phyloP scores from a whole-genome alignment of 257 asterid species.

The Nicotiana noctiflora region DNA sequence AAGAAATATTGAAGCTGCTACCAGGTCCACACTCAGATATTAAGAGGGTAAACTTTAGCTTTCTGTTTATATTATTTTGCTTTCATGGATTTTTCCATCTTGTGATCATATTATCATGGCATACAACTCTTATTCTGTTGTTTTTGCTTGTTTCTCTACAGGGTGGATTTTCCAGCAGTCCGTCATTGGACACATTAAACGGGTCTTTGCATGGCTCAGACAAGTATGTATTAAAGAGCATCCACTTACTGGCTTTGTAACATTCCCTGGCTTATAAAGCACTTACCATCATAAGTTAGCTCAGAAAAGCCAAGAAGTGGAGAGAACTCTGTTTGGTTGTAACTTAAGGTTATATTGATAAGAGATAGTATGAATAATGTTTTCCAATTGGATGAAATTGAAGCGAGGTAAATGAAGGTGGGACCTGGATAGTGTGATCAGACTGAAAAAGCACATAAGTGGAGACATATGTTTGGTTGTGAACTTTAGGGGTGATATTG shows the following conservation, averaged over 20 bases:
- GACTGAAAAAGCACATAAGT: neutral
- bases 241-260: neutral
- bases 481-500: neutral
- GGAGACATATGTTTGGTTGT: neutral
- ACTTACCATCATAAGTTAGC: neutral
- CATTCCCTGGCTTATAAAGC: neutral
- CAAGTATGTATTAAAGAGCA: constrained; percentile 37
- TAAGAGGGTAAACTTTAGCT: constrained; percentile 57
- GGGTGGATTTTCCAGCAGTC: constrained; percentile 71
- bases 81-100: neutral
- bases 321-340: neutral
- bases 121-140: neutral
- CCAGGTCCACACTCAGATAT: constrained; percentile 95
- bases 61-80: neutral
- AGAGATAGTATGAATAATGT: neutral
- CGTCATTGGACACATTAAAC: constrained; percentile 53
- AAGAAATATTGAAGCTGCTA: constrained; percentile 77
- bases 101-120: neutral
- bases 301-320: neutral
- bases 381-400: neutral
- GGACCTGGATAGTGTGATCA: too few species aligned
- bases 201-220: constrained; percentile 53
- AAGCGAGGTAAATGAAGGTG: neutral
- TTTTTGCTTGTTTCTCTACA: constrained; percentile 28
- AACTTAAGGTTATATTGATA: neutral